Evolutionary conservation across 768 basidiomycete species (phyloP), one percentile per base, ranked within the genome.

Genomic region (Daedalea quercina): DNA sequence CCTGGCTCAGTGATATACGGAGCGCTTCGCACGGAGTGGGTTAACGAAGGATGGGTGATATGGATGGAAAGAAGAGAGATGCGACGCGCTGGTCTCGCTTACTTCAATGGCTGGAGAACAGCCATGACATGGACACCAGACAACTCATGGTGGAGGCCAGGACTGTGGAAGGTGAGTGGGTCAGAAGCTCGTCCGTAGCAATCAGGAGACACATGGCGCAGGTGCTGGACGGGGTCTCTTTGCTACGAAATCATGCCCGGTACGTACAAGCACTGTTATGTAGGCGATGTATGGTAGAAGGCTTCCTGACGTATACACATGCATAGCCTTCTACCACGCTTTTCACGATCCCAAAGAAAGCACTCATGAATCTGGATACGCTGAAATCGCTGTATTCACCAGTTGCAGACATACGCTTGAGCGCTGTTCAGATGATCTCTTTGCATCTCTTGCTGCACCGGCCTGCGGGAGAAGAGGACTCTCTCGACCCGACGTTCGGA

Each of bases 391-490:
- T 80, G 40, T 87, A 92, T 67, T 78, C 84, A 31, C 44, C 64
- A 1, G 22, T 56, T 23, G 35, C 47, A 43, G 61, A 43, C 25
- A 50, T 51, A 7, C 59, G 62, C 15, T 64, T 86, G 55, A 81
- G 77, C 22, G 87, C 89, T 9, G 76, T 76, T 3, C 94, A 96
- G 62, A 66, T 90, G 15, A 78, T 96, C 28, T 81, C 90, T 6
- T 69, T 97, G 54, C 91, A 96, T 72, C 74, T 96, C 9, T 74
- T 81, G 37, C 70, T 94, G 1, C 76, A 88, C 68, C 77, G 77
- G 41, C 86, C 85, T 1, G 50, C 54, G 31, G 60, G 52, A n/a
- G 62, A 64, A 7, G 66, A 62, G 2, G 69, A 71, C 17, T 82
- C 80, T 20, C 56, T 55, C 23, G 86, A 89, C 60, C 70, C 76